These are phyloP conservation scores for Pichia scutulata DNA, from an alignment of 805 yeast species.

Conservation along the genomic window DNA sequence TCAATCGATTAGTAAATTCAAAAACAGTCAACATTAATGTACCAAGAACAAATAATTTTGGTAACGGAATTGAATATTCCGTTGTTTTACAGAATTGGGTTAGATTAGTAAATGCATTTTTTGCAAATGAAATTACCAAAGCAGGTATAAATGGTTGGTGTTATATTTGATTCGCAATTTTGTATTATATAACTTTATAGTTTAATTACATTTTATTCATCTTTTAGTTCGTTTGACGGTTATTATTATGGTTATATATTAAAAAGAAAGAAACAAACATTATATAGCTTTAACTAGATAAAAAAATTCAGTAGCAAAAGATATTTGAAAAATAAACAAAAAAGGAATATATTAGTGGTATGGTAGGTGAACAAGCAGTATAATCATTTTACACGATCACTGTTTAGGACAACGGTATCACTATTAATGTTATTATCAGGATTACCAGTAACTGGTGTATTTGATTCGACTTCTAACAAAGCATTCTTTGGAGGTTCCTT, in stretches of 20 bases:
- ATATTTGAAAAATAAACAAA: no score
- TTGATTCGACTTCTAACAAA: constrained; percentile 4
- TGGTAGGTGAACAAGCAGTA: not conserved
- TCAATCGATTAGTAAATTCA: constrained; percentile 11
- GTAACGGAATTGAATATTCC: constrained; percentile 3
- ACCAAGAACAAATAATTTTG: constrained; percentile 11
- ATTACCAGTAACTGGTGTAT: constrained; percentile 3
- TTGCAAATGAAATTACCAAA: constrained; percentile 11
- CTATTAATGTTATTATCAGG: not conserved
- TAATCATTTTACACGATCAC: constrained; percentile 6
- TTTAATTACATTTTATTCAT: no score
- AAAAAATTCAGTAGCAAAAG: no score
- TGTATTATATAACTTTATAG: not conserved
- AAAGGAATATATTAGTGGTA: no score
- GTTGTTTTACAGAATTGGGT: constrained; percentile 21
- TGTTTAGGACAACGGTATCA: not conserved
- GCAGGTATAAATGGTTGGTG: constrained; percentile 26
- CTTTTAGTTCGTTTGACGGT: no score
- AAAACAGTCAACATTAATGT: constrained; percentile 10
- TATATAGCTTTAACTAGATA: no score
- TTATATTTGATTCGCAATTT: not conserved
- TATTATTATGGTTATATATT: no score
- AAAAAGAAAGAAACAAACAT: no score
- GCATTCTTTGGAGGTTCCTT: constrained; percentile 3
- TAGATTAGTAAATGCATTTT: constrained; percentile 13